Percentiles rank a stretch among this genome's conserved stretches.
Evolutionary conservation across 208 protist species (phyloP).

Genomic region (Crithidia mellificae): DNA sequence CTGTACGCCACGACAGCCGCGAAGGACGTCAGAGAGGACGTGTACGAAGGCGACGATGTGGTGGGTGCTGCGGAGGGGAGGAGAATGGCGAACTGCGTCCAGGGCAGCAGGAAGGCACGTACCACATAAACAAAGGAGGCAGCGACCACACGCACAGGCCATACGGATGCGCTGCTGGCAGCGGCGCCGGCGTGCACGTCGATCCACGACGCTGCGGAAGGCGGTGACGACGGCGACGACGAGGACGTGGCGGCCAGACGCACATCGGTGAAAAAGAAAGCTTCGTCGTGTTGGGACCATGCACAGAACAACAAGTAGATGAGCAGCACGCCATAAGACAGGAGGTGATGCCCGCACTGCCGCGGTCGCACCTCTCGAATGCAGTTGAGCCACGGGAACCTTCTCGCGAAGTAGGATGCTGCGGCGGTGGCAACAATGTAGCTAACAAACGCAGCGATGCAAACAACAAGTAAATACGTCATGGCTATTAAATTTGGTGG

Average conservation of each 20-base stretch:
- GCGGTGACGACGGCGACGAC: no score
- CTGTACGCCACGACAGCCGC: neutral
- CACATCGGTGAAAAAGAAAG: neutral
- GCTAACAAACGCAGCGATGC: conserved; percentile 1
- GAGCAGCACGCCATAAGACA: conserved; percentile 24
- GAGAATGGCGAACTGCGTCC: neutral
- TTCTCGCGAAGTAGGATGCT: conserved; percentile 14
- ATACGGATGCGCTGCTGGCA: neutral
- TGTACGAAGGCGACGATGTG: neutral
- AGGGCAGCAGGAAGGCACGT: conserved; percentile 14
- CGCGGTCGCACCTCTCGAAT: conserved; percentile 31
- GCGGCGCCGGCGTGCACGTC: neutral
- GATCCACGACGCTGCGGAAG: neutral
- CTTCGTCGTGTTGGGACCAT: neutral
- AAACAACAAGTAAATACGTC: neutral
- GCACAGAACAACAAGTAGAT: conserved; percentile 16
- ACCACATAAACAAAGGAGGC: neutral
- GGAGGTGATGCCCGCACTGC: conserved; percentile 16
- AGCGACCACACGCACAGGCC: neutral
- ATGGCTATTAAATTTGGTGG: no score
- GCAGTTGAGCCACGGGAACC: conserved; percentile 23
- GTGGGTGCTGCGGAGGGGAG: neutral
- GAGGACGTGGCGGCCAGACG: neutral
- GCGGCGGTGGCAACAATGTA: conserved; percentile 8
- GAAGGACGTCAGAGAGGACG: neutral